A percentile compares a stretch with the other conserved stretches of the same genome.
Evolutionary conservation across 2,329 filamentous ascomycete species (phyloP).

Genomic region (Claviceps fusiformis): DNA sequence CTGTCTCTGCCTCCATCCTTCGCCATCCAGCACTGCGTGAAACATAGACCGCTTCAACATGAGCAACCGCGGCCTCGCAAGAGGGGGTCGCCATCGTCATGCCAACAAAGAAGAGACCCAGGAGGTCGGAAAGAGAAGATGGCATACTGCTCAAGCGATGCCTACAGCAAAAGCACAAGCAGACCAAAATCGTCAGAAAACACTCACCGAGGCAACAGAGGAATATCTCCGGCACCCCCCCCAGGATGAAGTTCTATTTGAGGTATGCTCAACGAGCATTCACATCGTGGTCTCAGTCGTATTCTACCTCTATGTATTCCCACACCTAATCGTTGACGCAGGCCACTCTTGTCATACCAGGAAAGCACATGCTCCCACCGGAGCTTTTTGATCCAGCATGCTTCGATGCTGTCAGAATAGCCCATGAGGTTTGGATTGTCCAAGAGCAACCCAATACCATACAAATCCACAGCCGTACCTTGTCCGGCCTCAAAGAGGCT

Average conservation of each 20-base stretch:
- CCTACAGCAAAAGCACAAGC: constrained; percentile 12
- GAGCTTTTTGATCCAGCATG: constrained; percentile 11
- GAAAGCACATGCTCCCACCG: constrained; percentile 13
- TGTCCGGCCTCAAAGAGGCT: constrained; percentile 14
- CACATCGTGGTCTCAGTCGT: too few species aligned
- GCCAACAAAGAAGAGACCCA: background rate
- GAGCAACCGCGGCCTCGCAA: background rate
- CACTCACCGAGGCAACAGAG: constrained; percentile 8
- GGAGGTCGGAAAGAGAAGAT: background rate
- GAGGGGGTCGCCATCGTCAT: background rate
- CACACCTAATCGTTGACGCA: constrained; percentile 8
- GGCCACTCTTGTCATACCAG: constrained; percentile 17
- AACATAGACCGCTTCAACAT: background rate
- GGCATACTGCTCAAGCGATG: constrained; percentile 3
- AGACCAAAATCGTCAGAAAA: constrained; percentile 9
- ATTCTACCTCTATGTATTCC: background rate
- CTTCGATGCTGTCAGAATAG: constrained; percentile 17
- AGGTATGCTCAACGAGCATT: constrained; percentile 10
- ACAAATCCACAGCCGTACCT: constrained; percentile 13
- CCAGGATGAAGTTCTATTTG: constrained; percentile 9
- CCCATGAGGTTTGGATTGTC: constrained; percentile 19
- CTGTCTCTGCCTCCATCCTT: background rate
- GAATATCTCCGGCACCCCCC: constrained; percentile 14
- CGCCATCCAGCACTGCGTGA: background rate
- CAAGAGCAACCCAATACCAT: constrained; percentile 13